These are phyloP conservation scores for barley (Hordeum vulgare) DNA, from an alignment of 176 grass and related monocot genomes.

Conservation along the genomic window MorexV3_pseudomolecules_assembly NC_058518.1:14842885-14843384, in stretches of 20 bases:
- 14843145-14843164: background rate
- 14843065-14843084: background rate
- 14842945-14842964: background rate
- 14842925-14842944: background rate
- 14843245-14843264: background rate
- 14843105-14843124: background rate
- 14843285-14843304: background rate
- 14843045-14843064: background rate
- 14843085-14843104: too few relatives aligned
- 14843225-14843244: background rate
- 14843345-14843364: constrained; percentile 93
- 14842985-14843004: background rate
- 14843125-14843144: background rate
- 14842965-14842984: background rate
- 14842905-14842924: too few relatives aligned
- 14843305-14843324: background rate
- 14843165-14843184: background rate
- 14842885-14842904: background rate
- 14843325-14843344: background rate
- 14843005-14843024: background rate
- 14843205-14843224: background rate
- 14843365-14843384: constrained; percentile 98
- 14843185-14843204: background rate
- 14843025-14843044: background rate
- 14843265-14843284: background rate